Base-by-base conservation (phyloP, 495 filamentous ascomycete genomes). In the Terfezia claveryi region DNA sequence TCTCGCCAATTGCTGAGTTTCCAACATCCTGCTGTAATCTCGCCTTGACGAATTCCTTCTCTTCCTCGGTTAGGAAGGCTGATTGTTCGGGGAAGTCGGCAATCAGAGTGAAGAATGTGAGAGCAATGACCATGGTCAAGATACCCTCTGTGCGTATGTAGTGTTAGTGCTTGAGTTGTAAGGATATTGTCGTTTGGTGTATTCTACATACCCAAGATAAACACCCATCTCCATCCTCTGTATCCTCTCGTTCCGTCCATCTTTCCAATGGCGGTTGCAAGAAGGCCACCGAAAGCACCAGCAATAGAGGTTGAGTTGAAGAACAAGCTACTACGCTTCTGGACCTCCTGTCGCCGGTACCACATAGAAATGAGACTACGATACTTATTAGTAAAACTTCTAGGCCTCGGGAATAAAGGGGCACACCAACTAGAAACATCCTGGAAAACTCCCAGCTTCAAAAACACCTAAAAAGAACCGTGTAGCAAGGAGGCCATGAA, bases 311-410 rank as follows among this genome's bases (percentile, higher is more conserved):
- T 89, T 4, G 78, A 82, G 58, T 73, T 73, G 73, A 92, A 96
- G 72, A 95, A 94, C 71, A 95, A 83, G 44, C 77, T 81, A 67
- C 85, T 94, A 20, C 89, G 77, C 64, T 82, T 83, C 68, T 94
- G 87, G 2, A 87, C 85, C 70, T 95, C 89, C 23, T 70, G 71
- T 32, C 87, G 79, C 56, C 80, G 80, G 61, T 98, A 98, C 86
- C 87, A 93, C 81, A 85, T 87, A 38, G 79, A 76, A 54, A 69
- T 55, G 23, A 92, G 70, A 32, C 27, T 32, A 4, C 7, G 27
- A 32, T 32, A 32, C 27, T 32, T 32, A 7, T 32, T 32, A 32
- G 27, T 4, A 4, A 32, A 32, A 7, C 27, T 32, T 32, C 27
- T 7, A 32, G 27, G 27, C 27, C 27, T 32, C 4, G 27, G 7